Base-by-base conservation (phyloP, 2,329 filamentous ascomycete genomes). In the Pseudogymnoascus sp. region DNA sequence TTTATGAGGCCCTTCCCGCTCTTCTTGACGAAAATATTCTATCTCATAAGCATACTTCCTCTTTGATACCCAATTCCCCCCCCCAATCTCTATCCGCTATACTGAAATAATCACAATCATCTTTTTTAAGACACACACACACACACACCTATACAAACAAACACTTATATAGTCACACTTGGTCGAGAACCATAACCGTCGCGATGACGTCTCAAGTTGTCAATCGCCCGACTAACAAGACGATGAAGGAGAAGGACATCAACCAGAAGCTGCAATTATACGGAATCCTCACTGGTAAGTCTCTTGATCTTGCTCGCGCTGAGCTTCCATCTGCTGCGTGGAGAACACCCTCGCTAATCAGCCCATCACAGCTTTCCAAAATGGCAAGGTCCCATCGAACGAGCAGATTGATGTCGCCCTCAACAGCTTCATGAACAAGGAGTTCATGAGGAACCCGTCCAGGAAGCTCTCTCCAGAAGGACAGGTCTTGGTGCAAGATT, bases 201-300 rank as follows among this genome's bases (percentile, higher is more conserved):
- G 46, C 46, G 46, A 53, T 53, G 37, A 9, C 19, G 31, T 23
- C 59, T 33, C 33, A 60, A 29, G 3, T 7, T 13, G 72, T 73
- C 63, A 73, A 73, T 62, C 67, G 66, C 63, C 72, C 72, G 15
- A 70, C 67, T 38, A 62, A 73, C 33, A 37, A 67, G 23, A 68
- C 68, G 61, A 61, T 62, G 60, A 74, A 72, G 68, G 69, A 73
- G 64, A 69, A 67, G 4, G 85, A 96, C 75, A 88, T 97, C 77
- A 95, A 95, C 77, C 86, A 87, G 75, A 99, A 99, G 81, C 87
- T 99, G 61, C 93, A 97, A 77, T 78, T 97, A 38, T 99, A 96
- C 72, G 95, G 93, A 72, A 97, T 97, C 76, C 84, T 88, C 77
- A 79, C 82, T 69, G 84, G 84, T 87, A 75, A 65, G 31, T 33